Percentiles rank a stretch among this genome's conserved stretches.
Evolutionary conservation across 2,329 filamentous ascomycete genomes (phyloP).

Genomic region (Aspergillus versicolor): DNA sequence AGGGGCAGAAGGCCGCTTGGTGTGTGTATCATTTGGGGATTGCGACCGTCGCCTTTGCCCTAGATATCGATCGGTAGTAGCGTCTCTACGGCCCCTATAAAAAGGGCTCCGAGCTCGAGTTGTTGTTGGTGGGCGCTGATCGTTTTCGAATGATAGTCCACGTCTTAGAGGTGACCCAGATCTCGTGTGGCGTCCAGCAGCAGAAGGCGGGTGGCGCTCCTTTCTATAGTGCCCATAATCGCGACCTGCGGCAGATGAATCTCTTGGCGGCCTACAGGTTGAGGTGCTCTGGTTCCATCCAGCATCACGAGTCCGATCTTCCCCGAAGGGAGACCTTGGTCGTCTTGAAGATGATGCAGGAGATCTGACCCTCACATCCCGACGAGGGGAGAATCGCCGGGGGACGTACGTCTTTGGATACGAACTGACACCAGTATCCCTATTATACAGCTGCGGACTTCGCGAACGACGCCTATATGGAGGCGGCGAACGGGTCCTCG

Average conservation of each 20-base stretch:
- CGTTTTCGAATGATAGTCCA: slow-evolving; percentile 27
- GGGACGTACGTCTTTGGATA: slow-evolving; percentile 37
- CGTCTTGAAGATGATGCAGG: slow-evolving; percentile 37
- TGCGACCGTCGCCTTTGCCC: slow-evolving; percentile 52
- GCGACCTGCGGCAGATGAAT: slow-evolving; percentile 36
- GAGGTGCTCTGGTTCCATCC: slow-evolving; percentile 33
- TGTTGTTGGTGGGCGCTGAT: slow-evolving; percentile 37
- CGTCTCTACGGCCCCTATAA: slow-evolving; percentile 51
- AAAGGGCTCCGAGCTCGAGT: slow-evolving; percentile 56
- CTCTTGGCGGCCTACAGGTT: slow-evolving; percentile 36
- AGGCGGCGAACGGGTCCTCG: slow-evolving; percentile 45
- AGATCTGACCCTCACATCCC: slow-evolving; percentile 40
- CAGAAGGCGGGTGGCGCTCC: slow-evolving; percentile 31
- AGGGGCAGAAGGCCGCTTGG: slow-evolving; percentile 52
- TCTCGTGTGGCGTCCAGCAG: slow-evolving; percentile 29
- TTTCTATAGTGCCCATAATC: slow-evolving; percentile 33
- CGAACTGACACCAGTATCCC: slow-evolving; percentile 34
- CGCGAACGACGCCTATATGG: slow-evolving; percentile 43
- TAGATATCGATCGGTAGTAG: slow-evolving; percentile 49
- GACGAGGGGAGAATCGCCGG: slow-evolving; percentile 42
- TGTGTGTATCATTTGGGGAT: slow-evolving; percentile 45
- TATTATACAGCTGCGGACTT: slow-evolving; percentile 38
- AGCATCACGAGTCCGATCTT: slow-evolving; percentile 30
- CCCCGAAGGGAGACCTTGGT: slow-evolving; percentile 39
- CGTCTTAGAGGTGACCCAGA: slow-evolving; percentile 48